A percentile compares a stretch with the other conserved stretches of the same genome.
Conservation (phyloP, 1,139 yeast genomes). For the Ogataea hybrid region DNA sequence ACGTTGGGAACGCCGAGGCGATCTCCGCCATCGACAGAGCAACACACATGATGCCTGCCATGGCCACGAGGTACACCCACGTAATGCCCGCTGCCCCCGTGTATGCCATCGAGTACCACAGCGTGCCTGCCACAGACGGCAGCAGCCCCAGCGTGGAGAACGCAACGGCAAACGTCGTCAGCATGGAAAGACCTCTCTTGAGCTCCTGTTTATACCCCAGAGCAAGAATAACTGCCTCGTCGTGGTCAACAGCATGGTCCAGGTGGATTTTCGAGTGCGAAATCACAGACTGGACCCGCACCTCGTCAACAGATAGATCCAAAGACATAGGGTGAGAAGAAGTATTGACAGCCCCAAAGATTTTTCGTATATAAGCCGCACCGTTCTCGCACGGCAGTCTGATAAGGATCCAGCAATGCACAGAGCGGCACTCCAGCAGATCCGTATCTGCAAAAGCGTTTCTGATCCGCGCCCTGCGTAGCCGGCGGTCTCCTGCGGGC, state of each 20-base stretch:
- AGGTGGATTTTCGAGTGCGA: slow-evolving; percentile 29
- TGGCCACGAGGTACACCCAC: slow-evolving; percentile 52
- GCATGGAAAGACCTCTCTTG: slow-evolving; percentile 60
- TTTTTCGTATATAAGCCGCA: slow-evolving; percentile 1
- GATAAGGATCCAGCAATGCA: neutral
- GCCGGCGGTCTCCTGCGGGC: too few relatives aligned
- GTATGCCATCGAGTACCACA: slow-evolving; percentile 46
- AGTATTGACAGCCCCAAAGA: neutral
- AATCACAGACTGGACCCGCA: slow-evolving; percentile 28
- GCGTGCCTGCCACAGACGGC: slow-evolving; percentile 65
- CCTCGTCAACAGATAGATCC: slow-evolving; percentile 30
- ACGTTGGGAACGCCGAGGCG: slow-evolving; percentile 64
- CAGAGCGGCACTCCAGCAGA: too few relatives aligned
- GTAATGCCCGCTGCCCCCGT: slow-evolving; percentile 52
- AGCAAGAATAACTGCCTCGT: slow-evolving; percentile 57
- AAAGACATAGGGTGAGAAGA: slow-evolving; percentile 15
- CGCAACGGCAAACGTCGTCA: slow-evolving; percentile 65
- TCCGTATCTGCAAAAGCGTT: too few relatives aligned
- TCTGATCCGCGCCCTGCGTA: too few relatives aligned
- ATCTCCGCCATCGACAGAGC: slow-evolving; percentile 60
- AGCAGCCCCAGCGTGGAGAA: slow-evolving; percentile 72
- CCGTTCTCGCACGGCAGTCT: slow-evolving; percentile 1
- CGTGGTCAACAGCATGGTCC: slow-evolving; percentile 44
- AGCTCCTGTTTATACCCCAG: slow-evolving; percentile 75
- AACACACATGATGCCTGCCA: slow-evolving; percentile 47